These are phyloP conservation scores for Crithidia bombi DNA, from an alignment of 208 protist genomes.

Conservation along the genomic window DNA sequence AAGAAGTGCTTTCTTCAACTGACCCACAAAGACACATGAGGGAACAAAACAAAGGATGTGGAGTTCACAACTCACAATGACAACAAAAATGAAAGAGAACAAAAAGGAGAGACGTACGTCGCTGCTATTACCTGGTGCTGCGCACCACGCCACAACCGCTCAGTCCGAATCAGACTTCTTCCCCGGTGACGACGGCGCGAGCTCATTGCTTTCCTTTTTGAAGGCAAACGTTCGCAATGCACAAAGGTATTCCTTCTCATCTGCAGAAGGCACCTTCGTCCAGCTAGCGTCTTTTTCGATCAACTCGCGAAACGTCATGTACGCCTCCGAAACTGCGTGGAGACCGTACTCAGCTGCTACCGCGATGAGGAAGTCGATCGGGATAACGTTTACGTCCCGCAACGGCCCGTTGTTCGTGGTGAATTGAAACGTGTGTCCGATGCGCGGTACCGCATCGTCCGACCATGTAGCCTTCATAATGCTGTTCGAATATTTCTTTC, in stretches of 20 bases:
- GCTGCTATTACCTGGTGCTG: background rate
- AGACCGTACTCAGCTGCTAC: slow-evolving; percentile 69
- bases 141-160: background rate
- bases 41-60: no score
- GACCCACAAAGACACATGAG: no score
- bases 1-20: no score
- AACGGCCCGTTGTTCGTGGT: slow-evolving; percentile 48
- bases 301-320: slow-evolving; percentile 74
- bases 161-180: slow-evolving; percentile 27
- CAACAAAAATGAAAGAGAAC: no score
- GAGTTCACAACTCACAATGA: no score
- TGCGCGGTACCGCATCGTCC: slow-evolving; percentile 60
- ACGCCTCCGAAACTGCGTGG: slow-evolving; percentile 66
- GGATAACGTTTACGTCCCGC: slow-evolving; percentile 74
- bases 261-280: slow-evolving; percentile 60
- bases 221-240: slow-evolving; percentile 77
- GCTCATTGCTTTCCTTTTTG: slow-evolving; percentile 66
- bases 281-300: slow-evolving; percentile 82
- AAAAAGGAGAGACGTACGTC: background rate
- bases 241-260: slow-evolving; percentile 85
- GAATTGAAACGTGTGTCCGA: slow-evolving; percentile 70
- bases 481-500: slow-evolving; percentile 57
- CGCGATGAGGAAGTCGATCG: slow-evolving; percentile 84
- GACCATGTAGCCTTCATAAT: slow-evolving; percentile 74
- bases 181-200: slow-evolving; percentile 29